Evolutionary conservation across 1,284 basidiomycete genomes (phyloP), one percentile per base, ranked within the genome.

Genomic region (Trametes hirsuta): DNA sequence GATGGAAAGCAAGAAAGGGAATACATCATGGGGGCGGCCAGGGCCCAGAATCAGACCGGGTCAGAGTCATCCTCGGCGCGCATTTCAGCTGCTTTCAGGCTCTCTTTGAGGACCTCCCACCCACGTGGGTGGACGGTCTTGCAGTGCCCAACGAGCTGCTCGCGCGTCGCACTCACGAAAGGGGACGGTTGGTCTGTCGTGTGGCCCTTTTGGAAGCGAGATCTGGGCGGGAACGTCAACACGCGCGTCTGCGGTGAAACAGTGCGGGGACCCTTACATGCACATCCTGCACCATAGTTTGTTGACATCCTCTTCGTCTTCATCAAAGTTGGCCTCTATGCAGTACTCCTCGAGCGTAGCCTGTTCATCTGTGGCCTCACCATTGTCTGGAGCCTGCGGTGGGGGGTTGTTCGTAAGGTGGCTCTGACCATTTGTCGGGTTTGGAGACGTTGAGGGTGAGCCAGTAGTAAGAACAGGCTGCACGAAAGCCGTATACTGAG

Each of bases 251-350:
- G 25, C 12, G 10, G 30, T 10, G 6, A n/a, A 10, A 11, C 35
- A 40, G 22, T n/a, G 9, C 9, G 30, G 12, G 15, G 8, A 46
- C 39, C 77, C 84, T 68, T 58, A 85, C 85, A 73, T 65, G 78
- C 85, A 87, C 53, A 84, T 72, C 56, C 69, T 72, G 61, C 84
- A 86, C 55, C 55, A 66, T 12, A 63, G 55, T 50, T 77, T 72
- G 14, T 69, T 70, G 34, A 76, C 71, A 50, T 75, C 72, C 6
- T 74, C 75, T 14, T 79, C 79, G 37, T 74, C 73, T 37, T 78
- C 79, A 3, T 59, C 59, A 47, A 83, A 82, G 45, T 84, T 72
- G 37, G 74, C 70, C 30, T 72, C 68, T n/a, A 86, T 69, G 60
- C 82, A 83, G 42, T 80, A 79, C 49, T 77, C 72, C 24, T 76